Base-by-base conservation (phyloP, 352 stramenopile genomes). In the Globisporangium cederbergense region DNA sequence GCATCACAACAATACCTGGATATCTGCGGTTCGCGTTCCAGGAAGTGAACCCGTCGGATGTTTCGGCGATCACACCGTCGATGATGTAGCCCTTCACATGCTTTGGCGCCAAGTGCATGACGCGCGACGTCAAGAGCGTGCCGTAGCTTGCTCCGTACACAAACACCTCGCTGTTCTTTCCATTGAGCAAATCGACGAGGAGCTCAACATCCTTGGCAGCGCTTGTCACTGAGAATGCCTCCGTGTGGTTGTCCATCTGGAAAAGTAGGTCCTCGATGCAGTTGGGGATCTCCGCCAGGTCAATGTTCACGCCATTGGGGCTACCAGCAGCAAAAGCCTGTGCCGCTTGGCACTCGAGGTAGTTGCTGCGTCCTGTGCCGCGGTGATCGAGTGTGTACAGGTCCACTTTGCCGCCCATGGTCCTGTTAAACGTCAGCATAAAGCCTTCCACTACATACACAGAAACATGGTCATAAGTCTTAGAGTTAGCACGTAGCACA, bases 241-340 rank as follows among this genome's bases (percentile, higher is more conserved):
- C 70, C 6, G 78, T 79, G 52, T 89, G 76, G 38, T 85, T 82
- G 64, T 85, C 78, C 52, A 89, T 75, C 60, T 89, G 72, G 58
- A 87, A 89, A 3, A 70, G 16, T 14, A 55, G 18, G 34, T 55
- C 58, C 13, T 36, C 20, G 28, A 63, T 43, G 16, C 58, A 63
- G 45, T n/a, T 40, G 6, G 58, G 28, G 14, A 63, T 22, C 28
- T 63, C 45, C 6, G 22, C 42, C 4, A 55, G 3, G 11, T 28
- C 16, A 11, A 45, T 16, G 10, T 40, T 4, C 3, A 38, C 11
- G 11, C 45, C 42, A 9, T 36, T 30, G 9, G 45, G 58, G 5
- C 58, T 55, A 3, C 40, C 45, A 22, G 25, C 30, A 25, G 58
- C 58, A 4, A 60, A 60, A 2, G 54, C 54, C 45, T 63, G 58